These are phyloP conservation scores for Fusarium newnesense DNA, from an alignment of 2,329 filamentous ascomycete species.

Conservation along the genomic window DNA sequence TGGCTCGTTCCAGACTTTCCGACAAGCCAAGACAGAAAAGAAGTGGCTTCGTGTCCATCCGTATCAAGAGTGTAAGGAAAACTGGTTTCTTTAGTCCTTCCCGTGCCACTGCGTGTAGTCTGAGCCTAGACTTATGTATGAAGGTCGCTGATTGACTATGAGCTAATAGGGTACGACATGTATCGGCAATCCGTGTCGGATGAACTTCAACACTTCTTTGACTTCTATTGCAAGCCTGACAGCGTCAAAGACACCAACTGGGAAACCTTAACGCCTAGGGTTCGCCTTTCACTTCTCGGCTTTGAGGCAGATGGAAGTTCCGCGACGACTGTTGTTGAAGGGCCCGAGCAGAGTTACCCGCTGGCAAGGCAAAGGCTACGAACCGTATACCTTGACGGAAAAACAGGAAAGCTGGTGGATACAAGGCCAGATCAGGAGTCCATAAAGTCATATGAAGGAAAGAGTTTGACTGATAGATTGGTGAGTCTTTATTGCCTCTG, in stretches of 20 bases:
- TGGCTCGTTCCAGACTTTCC: background rate
- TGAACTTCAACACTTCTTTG: background rate
- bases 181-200: background rate
- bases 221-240: background rate
- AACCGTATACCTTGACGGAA: background rate
- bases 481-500: background rate
- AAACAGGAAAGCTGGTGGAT: background rate
- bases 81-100: fast-evolving
- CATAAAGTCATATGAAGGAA: background rate
- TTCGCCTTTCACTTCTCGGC: background rate
- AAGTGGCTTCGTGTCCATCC: background rate
- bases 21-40: background rate
- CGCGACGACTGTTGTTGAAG: background rate
- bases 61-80: background rate
- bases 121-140: fast-evolving
- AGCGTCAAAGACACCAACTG: fast-evolving
- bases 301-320: background rate
- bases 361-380: background rate
- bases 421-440: fast-evolving
- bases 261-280: background rate
- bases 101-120: fast-evolving
- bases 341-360: background rate
- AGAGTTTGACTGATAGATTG: background rate
- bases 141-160: background rate
- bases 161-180: background rate